Base-by-base conservation (phyloP, 2,329 filamentous ascomycete species). In the Hyphodiscus sp. region DNA sequence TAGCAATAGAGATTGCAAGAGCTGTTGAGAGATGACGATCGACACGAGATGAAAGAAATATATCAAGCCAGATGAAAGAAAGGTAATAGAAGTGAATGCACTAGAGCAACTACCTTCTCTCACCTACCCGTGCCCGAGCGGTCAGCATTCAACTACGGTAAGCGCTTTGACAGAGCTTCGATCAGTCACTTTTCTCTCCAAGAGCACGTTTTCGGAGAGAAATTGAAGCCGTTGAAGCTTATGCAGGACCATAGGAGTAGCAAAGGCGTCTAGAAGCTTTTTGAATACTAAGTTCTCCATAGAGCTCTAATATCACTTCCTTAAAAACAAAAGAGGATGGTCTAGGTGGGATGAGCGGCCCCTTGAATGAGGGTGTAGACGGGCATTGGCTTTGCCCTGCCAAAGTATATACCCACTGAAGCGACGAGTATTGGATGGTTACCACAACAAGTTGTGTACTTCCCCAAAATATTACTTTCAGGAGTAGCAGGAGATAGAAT, bases 101-200 rank as follows among this genome's bases (percentile, higher is more conserved):
- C 23, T 26, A 26, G n/a, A n/a, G n/a, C n/a, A n/a, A n/a, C n/a
- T n/a, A n/a, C n/a, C n/a, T n/a, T n/a, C n/a, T 33, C 29, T 38
- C 33, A 38, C 5, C 33, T 10, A 4, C 4, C 33, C 11, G 11
- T 38, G 13, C 33, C 11, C 5, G 11, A n/a, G 33, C 33, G 33
- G 33, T 38, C 33, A 38, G 33, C 33, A 38, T 38, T 38, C 33
- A 19, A 47, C 51, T 4, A 51, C 45, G 52, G 51, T 51, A 54
- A 54, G 52, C 52, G 44, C 23, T 48, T 51, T 19, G n/a, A 47
- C 47, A 18, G 30, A 13, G 11, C 44, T 46, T 26, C 26, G 44
- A 29, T 26, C 33, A 38, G 33, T 38, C 33, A 38, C 11, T 38
- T 38, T n/a, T 13, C 13, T 13, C 11, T 38, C 16, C 11, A 38